Evolutionary conservation across 2,329 filamentous ascomycete species (phyloP).

Genomic region (Colletotrichum tropicicola): DNA sequence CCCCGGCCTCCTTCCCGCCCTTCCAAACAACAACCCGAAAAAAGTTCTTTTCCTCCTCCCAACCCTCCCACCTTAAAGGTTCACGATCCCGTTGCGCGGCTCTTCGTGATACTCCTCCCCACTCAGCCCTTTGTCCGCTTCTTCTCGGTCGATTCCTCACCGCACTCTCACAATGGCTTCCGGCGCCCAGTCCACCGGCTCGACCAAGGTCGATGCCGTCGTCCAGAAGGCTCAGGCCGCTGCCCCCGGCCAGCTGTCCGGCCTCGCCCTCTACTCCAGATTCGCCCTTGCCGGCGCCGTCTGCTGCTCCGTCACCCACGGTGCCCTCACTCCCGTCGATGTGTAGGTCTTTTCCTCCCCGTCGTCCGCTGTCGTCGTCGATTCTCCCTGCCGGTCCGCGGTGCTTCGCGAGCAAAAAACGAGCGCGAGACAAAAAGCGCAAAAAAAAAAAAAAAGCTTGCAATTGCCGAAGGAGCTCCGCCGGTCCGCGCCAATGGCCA

Average conservation of each 20-base stretch:
- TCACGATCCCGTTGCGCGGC: conserved; percentile 31
- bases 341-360: conserved; percentile 77
- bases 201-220: conserved; percentile 55
- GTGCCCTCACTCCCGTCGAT: conserved; percentile 96
- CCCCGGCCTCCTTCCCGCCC: conserved; percentile 11
- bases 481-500: neutral
- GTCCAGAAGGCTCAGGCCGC: conserved; percentile 51
- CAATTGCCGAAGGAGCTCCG: conserved; percentile 1
- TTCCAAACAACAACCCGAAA: conserved; percentile 8
- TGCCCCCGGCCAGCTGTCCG: conserved; percentile 53
- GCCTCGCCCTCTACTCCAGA: conserved; percentile 84
- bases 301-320: conserved; percentile 99
- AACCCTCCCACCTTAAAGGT: neutral
- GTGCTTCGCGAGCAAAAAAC: conserved; percentile 11
- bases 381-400: neutral
- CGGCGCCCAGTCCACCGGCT: conserved; percentile 45
- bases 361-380: neutral
- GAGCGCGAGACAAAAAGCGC: neutral
- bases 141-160: conserved; percentile 30
- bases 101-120: conserved; percentile 39
- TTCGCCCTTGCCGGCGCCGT: conserved; percentile 97
- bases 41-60: conserved; percentile 3
- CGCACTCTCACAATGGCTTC: conserved; percentile 52
- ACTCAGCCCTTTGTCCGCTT: conserved; percentile 42
- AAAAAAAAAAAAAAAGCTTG: neutral